phyloP scores from a whole-genome alignment of 2,329 filamentous ascomycete species.

The Claviceps digitariae region DNA sequence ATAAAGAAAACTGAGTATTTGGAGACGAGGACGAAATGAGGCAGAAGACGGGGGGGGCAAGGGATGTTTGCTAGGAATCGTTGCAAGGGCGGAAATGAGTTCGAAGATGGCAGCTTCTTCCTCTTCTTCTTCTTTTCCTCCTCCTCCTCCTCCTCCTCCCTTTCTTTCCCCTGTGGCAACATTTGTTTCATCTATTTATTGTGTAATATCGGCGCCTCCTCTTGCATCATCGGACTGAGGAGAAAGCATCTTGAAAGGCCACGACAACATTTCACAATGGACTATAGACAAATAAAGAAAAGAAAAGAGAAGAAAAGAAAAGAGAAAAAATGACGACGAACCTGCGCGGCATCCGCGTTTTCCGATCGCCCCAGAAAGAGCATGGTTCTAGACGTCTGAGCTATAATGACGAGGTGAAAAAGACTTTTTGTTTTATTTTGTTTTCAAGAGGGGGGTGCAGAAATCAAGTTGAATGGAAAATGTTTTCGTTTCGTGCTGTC shows the following conservation, averaged over 20 bases:
- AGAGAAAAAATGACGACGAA: neutral
- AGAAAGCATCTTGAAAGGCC: neutral
- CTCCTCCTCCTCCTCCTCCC: neutral
- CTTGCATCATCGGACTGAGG: neutral
- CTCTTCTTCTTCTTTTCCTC: neutral
- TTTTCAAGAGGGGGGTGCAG: too few relatives aligned
- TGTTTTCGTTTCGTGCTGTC: too few relatives aligned
- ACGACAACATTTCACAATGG: neutral
- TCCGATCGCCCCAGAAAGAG: too few relatives aligned
- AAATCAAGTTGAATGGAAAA: too few relatives aligned
- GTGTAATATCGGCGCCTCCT: neutral
- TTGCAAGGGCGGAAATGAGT: neutral
- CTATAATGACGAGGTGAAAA: too few relatives aligned
- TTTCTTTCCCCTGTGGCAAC: neutral
- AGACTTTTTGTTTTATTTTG: too few relatives aligned
- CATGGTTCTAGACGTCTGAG: too few relatives aligned
- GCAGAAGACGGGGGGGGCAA: neutral
- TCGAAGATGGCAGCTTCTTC: neutral
- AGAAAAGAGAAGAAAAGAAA: too few relatives aligned
- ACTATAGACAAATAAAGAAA: neutral
- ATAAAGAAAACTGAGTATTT: constrained; percentile 3
- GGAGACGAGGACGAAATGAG: neutral
- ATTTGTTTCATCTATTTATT: neutral
- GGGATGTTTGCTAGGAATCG: neutral
- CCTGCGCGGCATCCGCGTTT: too few relatives aligned